Percentiles rank a stretch among this genome's conserved stretches.
phyloP scores from a whole-genome alignment of 2,329 filamentous ascomycete species.

The Cytospora mali region DNA sequence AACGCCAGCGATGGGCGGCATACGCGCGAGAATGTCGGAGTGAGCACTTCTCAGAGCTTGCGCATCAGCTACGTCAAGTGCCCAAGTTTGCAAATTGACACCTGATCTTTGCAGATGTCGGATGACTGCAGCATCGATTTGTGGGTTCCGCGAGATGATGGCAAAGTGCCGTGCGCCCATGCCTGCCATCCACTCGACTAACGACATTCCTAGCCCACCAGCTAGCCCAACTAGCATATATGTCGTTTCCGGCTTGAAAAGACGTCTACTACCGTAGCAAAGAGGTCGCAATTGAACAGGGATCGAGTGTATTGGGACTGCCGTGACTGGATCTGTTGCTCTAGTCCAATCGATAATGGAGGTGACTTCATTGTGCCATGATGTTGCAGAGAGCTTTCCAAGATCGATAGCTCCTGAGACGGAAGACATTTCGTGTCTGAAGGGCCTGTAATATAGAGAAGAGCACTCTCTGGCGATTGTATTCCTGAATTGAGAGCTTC shows the following conservation, averaged over 20 bases:
- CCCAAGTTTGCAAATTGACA: not conserved
- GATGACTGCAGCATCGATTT: not conserved
- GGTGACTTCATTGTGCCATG: too few species aligned
- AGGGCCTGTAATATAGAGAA: too few species aligned
- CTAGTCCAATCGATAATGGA: too few species aligned
- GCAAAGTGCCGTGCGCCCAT: not conserved
- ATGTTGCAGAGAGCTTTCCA: too few species aligned
- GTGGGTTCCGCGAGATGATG: not conserved
- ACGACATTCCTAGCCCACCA: not conserved
- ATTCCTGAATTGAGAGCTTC: too few species aligned
- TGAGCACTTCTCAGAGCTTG: not conserved
- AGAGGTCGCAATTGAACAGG: too few species aligned
- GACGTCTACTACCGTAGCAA: too few species aligned
- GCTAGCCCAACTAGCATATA: conserved; percentile 8
- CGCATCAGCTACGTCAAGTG: conserved; percentile 2
- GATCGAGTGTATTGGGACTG: too few species aligned
- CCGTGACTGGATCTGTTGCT: too few species aligned
- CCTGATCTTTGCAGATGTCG: not conserved
- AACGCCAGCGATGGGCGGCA: conserved; percentile 10
- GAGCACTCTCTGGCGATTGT: too few species aligned
- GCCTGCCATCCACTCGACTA: not conserved
- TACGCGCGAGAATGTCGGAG: not conserved
- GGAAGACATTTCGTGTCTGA: too few species aligned
- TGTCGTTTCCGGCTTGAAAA: not conserved
- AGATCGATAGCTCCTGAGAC: too few species aligned